A percentile compares a stretch with the other conserved stretches of the same genome.
phyloP scores from a whole-genome alignment of 1,284 basidiomycete species.

The Peniophora sp. region DNA sequence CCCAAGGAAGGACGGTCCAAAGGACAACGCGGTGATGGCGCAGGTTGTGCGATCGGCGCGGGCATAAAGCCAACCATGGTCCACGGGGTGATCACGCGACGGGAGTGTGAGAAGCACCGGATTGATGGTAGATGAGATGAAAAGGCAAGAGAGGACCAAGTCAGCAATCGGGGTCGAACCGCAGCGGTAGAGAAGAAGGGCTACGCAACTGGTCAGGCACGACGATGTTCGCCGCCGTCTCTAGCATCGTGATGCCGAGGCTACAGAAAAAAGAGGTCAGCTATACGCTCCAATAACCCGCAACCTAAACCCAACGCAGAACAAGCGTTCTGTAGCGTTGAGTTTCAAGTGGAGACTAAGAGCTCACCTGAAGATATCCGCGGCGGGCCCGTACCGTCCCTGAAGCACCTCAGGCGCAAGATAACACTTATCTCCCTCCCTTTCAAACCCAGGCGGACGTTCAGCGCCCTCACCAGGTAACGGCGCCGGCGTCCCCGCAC shows the following conservation, averaged over 20 bases:
- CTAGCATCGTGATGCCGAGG: conserved; percentile 92
- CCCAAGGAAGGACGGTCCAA: background rate
- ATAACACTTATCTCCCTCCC: conserved; percentile 97
- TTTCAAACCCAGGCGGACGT: conserved; percentile 63
- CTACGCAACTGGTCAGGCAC: conserved; percentile 91
- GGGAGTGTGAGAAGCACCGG: background rate
- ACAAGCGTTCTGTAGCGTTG: conserved; percentile 1
- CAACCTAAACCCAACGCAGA: conserved; percentile 5
- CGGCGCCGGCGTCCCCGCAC: conserved; percentile 25
- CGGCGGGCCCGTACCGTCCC: conserved; percentile 87
- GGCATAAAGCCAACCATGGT: too few relatives aligned
- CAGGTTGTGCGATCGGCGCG: background rate
- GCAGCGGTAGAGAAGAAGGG: conserved; percentile 3
- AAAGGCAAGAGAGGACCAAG: background rate
- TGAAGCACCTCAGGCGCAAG: conserved; percentile 96
- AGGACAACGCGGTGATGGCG: background rate
- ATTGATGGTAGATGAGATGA: background rate
- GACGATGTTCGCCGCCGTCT: conserved; percentile 92
- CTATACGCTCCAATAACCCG: background rate
- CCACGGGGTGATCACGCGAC: too few relatives aligned
- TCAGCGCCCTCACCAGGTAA: conserved; percentile 1
- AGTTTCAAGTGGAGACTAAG: too few relatives aligned
- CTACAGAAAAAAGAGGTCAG: conserved; percentile 30
- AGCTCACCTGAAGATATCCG: conserved; percentile 91
- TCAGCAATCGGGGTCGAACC: background rate